A percentile compares a stretch with the other conserved stretches of the same genome.
Evolutionary conservation across 2,329 filamentous ascomycete species (phyloP).

Genomic region (Colletotrichum tropicale): DNA sequence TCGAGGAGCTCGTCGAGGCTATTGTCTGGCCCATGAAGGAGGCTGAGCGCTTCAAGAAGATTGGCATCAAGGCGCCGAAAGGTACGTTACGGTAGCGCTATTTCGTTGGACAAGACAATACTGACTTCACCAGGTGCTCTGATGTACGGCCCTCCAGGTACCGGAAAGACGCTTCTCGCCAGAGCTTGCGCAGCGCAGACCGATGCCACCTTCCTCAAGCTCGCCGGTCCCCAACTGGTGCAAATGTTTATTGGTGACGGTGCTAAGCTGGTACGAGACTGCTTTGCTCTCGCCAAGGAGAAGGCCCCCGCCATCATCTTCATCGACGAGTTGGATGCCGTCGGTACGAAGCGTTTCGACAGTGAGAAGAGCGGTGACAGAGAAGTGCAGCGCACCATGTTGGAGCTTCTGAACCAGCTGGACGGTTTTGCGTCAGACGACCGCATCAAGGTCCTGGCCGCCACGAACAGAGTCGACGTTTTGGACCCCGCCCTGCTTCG

Average conservation of each 20-base stretch:
- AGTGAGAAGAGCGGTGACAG: constrained; percentile 97
- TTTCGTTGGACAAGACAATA: background rate
- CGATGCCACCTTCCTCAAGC: constrained; percentile 97
- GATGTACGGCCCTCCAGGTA: constrained; percentile 96
- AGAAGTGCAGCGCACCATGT: constrained; percentile 98
- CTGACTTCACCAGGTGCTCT: constrained; percentile 72
- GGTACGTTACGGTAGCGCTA: constrained; percentile 58
- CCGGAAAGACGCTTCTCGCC: constrained; percentile 89
- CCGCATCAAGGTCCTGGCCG: constrained; percentile 93
- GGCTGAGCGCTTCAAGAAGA: constrained; percentile 98
- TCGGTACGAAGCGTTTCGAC: constrained; percentile 99
- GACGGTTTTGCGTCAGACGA: constrained; percentile 98
- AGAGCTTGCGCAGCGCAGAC: constrained; percentile 97
- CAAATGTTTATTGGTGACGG: constrained; percentile 99
- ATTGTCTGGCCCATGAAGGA: constrained; percentile 99
- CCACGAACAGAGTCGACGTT: constrained; percentile 93
- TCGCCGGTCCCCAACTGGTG: constrained; percentile 94
- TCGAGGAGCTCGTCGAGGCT: constrained; percentile 96
- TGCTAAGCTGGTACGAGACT: constrained; percentile 96
- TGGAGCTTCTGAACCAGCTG: constrained; percentile 97
- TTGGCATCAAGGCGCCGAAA: constrained; percentile 99
- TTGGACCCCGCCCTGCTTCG: constrained; percentile 90
- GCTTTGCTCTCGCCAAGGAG: constrained; percentile 96
- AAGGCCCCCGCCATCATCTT: constrained; percentile 99
- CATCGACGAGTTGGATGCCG: constrained; percentile 96